Percentiles rank a stretch among this genome's conserved stretches.
Evolutionary conservation across 345 rosid species (phyloP).

Genomic region (Salix dunnii): DNA sequence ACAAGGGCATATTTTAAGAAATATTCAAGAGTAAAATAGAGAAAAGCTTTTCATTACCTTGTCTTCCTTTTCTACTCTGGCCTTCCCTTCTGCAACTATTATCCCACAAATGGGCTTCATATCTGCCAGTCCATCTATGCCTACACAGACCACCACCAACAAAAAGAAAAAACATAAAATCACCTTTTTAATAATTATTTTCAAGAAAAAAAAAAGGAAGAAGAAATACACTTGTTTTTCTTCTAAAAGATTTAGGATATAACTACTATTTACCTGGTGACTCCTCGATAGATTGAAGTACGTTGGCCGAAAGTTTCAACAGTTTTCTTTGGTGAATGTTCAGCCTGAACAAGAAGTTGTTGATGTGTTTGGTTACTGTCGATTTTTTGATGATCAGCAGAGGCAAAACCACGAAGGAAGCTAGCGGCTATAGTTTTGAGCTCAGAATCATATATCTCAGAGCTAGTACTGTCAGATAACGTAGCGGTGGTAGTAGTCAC

Average conservation of each 20-base stretch:
- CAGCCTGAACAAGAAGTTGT: slow-evolving; percentile 18
- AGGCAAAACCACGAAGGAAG: slow-evolving; percentile 58
- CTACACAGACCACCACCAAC: slow-evolving; percentile 25
- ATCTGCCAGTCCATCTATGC: slow-evolving; percentile 93
- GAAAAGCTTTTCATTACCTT: slow-evolving; percentile 45
- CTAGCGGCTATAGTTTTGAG: slow-evolving; percentile 74
- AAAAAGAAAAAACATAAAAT: not conserved
- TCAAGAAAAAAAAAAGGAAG: not conserved
- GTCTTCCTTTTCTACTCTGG: slow-evolving; percentile 86
- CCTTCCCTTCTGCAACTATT: slow-evolving; percentile 94
- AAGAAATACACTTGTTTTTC: not conserved
- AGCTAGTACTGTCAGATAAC: not conserved
- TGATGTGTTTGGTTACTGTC: slow-evolving; percentile 22
- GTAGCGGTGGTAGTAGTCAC: slow-evolving; percentile 25
- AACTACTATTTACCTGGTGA: slow-evolving; percentile 52
- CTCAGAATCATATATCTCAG: slow-evolving; percentile 59
- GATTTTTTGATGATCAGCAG: slow-evolving; percentile 20
- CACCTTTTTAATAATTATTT: not conserved
- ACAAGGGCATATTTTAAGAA: not conserved
- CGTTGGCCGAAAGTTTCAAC: slow-evolving; percentile 82
- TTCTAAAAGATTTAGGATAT: not conserved
- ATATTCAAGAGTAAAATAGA: not conserved
- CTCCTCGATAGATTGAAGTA: slow-evolving; percentile 85
- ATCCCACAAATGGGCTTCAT: slow-evolving; percentile 95
- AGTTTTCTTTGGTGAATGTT: slow-evolving; percentile 45